phyloP scores from a whole-genome alignment of 2,329 filamentous ascomycete species.

The Colletotrichum sp. region DNA sequence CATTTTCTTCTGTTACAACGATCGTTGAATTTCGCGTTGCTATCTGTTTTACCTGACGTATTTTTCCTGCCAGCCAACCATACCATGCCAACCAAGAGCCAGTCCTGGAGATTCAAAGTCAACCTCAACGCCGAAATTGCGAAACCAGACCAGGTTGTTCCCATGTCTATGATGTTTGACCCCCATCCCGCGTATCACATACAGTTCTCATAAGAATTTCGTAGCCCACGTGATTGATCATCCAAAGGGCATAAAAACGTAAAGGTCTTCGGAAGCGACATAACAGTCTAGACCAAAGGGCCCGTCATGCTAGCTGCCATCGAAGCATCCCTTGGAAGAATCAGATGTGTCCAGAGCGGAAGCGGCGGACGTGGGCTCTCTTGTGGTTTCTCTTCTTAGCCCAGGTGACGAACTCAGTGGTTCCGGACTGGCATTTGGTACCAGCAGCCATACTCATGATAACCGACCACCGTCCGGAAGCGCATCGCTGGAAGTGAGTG shows the following conservation, averaged over 20 bases:
- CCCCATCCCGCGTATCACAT: conserved; percentile 3
- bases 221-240: background rate
- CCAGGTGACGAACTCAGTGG: conserved; percentile 28
- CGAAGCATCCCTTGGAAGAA: background rate
- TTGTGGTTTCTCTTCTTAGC: conserved; percentile 21
- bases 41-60: background rate
- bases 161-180: conserved; percentile 8
- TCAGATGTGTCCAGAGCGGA: conserved; percentile 8
- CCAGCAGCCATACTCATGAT: conserved; percentile 56
- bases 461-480: conserved; percentile 60
- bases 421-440: conserved; percentile 50
- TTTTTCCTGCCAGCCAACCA: background rate
- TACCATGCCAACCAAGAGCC: conserved; percentile 7
- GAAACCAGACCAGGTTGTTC: background rate
- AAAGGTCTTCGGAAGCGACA: background rate
- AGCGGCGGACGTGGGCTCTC: conserved; percentile 12
- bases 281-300: background rate
- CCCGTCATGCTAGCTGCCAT: background rate
- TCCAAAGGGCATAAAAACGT: background rate
- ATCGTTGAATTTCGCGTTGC: background rate
- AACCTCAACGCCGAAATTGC: conserved; percentile 13
- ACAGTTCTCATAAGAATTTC: conserved; percentile 17
- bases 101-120: conserved; percentile 12
- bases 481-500: conserved; percentile 65
- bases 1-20: background rate